A percentile compares a stretch with the other conserved stretches of the same genome.
Evolutionary conservation across 1,139 yeast species (phyloP).

Genomic region (Yamadazyma sp.): DNA sequence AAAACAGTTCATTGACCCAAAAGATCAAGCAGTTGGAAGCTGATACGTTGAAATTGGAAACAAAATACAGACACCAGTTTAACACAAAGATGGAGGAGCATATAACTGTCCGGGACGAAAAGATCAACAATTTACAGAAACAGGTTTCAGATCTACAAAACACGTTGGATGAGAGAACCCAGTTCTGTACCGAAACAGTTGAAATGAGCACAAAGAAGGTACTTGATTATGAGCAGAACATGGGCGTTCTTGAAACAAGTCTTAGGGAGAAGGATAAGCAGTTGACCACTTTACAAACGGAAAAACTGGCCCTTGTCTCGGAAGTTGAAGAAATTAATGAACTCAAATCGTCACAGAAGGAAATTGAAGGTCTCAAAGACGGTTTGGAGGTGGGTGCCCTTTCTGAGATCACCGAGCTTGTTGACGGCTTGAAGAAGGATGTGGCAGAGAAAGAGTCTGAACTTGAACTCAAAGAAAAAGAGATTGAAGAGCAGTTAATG

Average conservation of each 20-base stretch:
- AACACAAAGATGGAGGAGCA: slow-evolving; percentile 30
- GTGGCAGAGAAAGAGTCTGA: neutral
- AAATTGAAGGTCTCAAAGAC: slow-evolving; percentile 5
- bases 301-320: neutral
- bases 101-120: slow-evolving; percentile 26
- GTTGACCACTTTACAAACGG: slow-evolving; percentile 1
- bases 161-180: slow-evolving; percentile 10
- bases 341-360: neutral
- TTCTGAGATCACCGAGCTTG: neutral
- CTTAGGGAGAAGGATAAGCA: slow-evolving; percentile 6
- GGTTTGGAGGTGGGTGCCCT: slow-evolving; percentile 2
- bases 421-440: slow-evolving; percentile 2
- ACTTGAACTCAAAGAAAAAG: neutral
- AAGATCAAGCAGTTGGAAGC: slow-evolving; percentile 6
- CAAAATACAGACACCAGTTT: slow-evolving; percentile 27
- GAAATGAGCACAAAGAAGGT: slow-evolving; percentile 13
- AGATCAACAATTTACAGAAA: slow-evolving; percentile 12
- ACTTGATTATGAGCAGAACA: slow-evolving; percentile 9
- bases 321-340: neutral
- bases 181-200: slow-evolving; percentile 6
- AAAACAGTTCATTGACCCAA: slow-evolving; percentile 9
- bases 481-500: neutral
- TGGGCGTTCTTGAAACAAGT: slow-evolving; percentile 2
- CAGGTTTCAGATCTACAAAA: slow-evolving; percentile 9
- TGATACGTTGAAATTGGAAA: slow-evolving; percentile 19